Percentiles rank a stretch among this genome's conserved stretches.
Conservation (phyloP, 352 stramenopile species). For the Achlya hypogyna region DNA sequence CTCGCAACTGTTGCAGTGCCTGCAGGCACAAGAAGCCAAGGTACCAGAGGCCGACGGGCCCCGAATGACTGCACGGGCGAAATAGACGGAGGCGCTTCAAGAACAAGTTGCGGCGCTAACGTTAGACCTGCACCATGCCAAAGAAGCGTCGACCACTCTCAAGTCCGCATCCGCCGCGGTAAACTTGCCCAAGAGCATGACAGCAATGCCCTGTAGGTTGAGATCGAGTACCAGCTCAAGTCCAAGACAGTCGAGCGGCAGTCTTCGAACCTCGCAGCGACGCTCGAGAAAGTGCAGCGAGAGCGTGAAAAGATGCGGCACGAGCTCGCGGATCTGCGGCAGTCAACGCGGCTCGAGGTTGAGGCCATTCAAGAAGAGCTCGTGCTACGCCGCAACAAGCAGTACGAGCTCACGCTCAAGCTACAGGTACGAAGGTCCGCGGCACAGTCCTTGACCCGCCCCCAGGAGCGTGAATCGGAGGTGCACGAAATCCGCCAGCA, state of each 20-base stretch:
- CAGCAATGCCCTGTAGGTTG: background rate
- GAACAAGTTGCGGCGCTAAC: conserved; percentile 11
- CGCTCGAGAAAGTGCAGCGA: conserved; percentile 16
- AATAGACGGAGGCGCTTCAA: conserved; percentile 8
- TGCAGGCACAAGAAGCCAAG: conserved; percentile 44
- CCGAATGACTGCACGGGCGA: too few relatives aligned
- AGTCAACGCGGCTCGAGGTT: conserved; percentile 48
- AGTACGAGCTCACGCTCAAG: conserved; percentile 69
- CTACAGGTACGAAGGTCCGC: conserved; percentile 27
- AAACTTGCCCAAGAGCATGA: background rate
- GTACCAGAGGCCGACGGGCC: too few relatives aligned
- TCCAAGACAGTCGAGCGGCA: conserved; percentile 16
- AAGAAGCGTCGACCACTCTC: background rate
- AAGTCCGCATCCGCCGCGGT: background rate
- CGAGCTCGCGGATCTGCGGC: conserved; percentile 32
- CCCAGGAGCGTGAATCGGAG: conserved; percentile 33
- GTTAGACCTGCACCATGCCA: background rate
- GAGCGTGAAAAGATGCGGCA: conserved; percentile 20
- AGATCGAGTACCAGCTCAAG: conserved; percentile 17
- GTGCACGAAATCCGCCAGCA: conserved; percentile 33
- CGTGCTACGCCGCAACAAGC: conserved; percentile 57
- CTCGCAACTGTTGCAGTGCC: conserved; percentile 47
- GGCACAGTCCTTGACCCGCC: background rate
- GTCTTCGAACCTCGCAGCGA: background rate
- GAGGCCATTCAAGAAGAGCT: conserved; percentile 63